Evolutionary conservation across 2,329 filamentous ascomycete genomes (phyloP), one percentile per base, ranked within the genome.

Genomic region (Colletotrichum sp.): DNA sequence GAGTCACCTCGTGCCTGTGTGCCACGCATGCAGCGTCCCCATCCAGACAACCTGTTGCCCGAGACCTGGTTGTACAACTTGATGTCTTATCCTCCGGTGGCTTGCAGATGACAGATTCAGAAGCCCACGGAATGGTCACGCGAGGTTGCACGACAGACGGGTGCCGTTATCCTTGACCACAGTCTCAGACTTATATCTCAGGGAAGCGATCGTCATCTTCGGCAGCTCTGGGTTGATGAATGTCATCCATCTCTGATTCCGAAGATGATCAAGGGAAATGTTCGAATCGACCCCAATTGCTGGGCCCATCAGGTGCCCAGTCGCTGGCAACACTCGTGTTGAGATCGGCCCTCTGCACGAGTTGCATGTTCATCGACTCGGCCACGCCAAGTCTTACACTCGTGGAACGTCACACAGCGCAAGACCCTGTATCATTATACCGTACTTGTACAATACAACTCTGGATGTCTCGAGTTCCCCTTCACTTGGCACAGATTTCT

Each of bases 121-220:
- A 43, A 43, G 26, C 13, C 43, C 63, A 68, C 59, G 73, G 73
- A 65, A 67, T 15, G 59, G 63, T 68, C 70, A 64, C 59, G 70
- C 64, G 70, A 75, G n/a, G 69, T 60, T 60, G 32, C 48, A 65
- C 73, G 64, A 73, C 73, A n/a, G 64, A 52, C 57, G 64, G 64
- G 32, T 55, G 18, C 34, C 55, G 59, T 21, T 52, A 32, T 39
- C 16, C 48, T 24, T 28, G 13, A 39, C n/a, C 43, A 68, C 13
- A 43, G 64, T 68, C 59, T 63, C 57, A 43, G 67, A 52, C 34
- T 32, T 21, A n/a, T 59, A 52, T 70, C 57, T 52, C 34, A 32
- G n/a, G 21, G 39, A 24, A 21, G 48, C n/a, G 28, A 59, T 18
- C 26, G 48, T 10, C n/a, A 30, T 21, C 43, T 52, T 13, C 43